Base-by-base conservation (phyloP, 2,329 filamentous ascomycete genomes). In the Aulographum hederae region DNA sequence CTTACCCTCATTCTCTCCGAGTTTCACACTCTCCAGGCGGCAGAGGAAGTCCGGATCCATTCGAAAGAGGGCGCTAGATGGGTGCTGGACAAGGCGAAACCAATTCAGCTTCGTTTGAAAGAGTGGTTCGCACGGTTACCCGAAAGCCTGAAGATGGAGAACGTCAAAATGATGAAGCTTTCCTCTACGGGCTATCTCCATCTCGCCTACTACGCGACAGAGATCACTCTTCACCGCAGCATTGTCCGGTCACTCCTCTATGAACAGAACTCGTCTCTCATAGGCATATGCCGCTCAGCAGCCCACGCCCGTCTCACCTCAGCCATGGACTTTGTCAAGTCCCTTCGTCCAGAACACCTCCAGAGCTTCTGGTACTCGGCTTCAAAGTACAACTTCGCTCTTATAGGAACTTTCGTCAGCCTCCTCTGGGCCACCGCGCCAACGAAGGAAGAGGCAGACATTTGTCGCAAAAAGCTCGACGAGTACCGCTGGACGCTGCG, bases 91-190 rank as follows among this genome's bases (percentile, higher is more conserved):
- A 54, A 53, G 31, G 63, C 63, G 18, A 67, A 67, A 38, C 63
- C 63, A 2, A 58, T 65, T 4, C 62, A 67, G 36, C 53, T 67
- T 34, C 55, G 58, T 1, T 46, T 67, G 2, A 61, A 62, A 26
- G 56, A 66, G 29, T 67, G 65, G 65, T 67, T 61, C 38, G 51
- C 56, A 3, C 52, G 52, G 13, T 48, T 67, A 12, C 63, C 63
- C 3, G 37, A 54, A 12, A 45, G 51, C 3, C 47, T 67, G 26
- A 63, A 60, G 35, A 62, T 66, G 55, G 61, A 65, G 18, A 54
- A 55, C 6, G 37, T 48, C 4, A 39, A 42, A 8, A 42, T 45
- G 26, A 36, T 45, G 5, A 49, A 49, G 34, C 36, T 50, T 2
- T 50, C 43, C 13, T 46, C 45, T n/a, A 43, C 42, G 33, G 56